phyloP scores from a whole-genome alignment of 2,329 filamentous ascomycete species.

The Lecanicillium sp. region DNA sequence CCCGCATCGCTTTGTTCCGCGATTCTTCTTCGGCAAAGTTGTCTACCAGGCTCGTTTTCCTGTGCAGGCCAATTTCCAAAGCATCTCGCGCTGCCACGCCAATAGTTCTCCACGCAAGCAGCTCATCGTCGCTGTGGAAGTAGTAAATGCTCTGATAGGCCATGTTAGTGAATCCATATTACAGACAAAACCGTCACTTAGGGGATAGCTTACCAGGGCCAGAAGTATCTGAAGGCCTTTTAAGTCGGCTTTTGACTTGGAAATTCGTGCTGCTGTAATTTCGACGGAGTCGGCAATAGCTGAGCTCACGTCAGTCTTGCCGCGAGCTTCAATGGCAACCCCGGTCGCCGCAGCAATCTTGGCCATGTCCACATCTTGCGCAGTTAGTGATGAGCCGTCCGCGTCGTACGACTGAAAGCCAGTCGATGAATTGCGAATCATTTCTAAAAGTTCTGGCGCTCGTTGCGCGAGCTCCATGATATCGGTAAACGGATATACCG shows the following conservation, averaged over 20 bases:
- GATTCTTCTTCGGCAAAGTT: constrained; percentile 24
- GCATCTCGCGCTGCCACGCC: constrained; percentile 37
- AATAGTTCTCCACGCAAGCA: constrained; percentile 40
- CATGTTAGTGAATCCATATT: neutral
- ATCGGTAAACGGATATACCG: constrained; percentile 26
- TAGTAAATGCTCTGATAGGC: constrained; percentile 29
- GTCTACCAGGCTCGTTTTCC: constrained; percentile 32
- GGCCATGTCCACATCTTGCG: constrained; percentile 23
- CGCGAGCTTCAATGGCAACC: constrained; percentile 23
- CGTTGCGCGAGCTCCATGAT: constrained; percentile 17
- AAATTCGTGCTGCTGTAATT: constrained; percentile 18
- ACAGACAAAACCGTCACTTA: too few species aligned
- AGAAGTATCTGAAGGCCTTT: constrained; percentile 25
- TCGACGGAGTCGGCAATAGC: constrained; percentile 22
- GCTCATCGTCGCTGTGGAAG: constrained; percentile 40
- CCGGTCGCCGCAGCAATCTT: constrained; percentile 26
- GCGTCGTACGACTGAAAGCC: neutral
- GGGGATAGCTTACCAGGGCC: constrained; percentile 20
- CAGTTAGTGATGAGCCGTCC: neutral
- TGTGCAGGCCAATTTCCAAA: constrained; percentile 40
- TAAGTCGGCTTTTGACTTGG: constrained; percentile 21
- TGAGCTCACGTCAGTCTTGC: constrained; percentile 19
- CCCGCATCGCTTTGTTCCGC: constrained; percentile 23
- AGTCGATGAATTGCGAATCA: constrained; percentile 11
- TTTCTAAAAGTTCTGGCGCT: constrained; percentile 18